A percentile compares a stretch with the other conserved stretches of the same genome.
phyloP scores from a whole-genome alignment of 768 basidiomycete genomes.

The Vishniacozyma victoriae region DNA sequence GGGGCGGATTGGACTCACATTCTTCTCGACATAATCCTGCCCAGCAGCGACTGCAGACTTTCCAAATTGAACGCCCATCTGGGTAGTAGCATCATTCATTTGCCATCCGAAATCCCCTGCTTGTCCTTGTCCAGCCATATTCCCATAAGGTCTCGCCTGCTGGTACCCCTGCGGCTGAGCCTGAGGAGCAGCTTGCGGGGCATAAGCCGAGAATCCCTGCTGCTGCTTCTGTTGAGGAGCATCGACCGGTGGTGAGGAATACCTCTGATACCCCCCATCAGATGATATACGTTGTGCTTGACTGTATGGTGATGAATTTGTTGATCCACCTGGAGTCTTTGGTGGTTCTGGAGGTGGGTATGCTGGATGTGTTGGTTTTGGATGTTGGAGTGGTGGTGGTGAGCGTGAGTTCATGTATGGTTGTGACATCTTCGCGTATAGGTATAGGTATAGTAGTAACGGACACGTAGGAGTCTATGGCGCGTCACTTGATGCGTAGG shows the following conservation, averaged over 20 bases:
- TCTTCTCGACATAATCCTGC: conserved; percentile 91
- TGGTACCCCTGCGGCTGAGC: conserved; percentile 17
- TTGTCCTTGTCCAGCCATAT: conserved; percentile 6
- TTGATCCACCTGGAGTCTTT: conserved; percentile 31
- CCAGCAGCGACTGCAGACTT: conserved; percentile 86
- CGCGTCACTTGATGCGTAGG: too few species aligned
- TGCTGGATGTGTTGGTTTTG: conserved; percentile 45
- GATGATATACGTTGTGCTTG: conserved; percentile 41
- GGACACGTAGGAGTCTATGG: too few species aligned
- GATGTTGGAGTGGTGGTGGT: conserved; percentile 46
- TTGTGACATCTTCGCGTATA: conserved; percentile 22
- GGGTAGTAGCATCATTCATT: conserved; percentile 85
- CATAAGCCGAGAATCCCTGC: conserved; percentile 21
- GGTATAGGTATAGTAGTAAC: too few species aligned
- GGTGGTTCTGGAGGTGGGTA: conserved; percentile 46
- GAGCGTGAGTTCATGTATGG: conserved; percentile 41
- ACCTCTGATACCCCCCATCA: conserved; percentile 36
- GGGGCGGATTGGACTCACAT: conserved; percentile 54
- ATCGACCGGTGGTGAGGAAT: conserved; percentile 38
- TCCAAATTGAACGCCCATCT: conserved; percentile 93
- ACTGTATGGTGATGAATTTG: conserved; percentile 42
- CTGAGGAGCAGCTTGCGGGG: conserved; percentile 14
- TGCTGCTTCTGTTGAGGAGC: conserved; percentile 2
- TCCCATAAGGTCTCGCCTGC: conserved; percentile 16
- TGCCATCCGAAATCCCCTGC: conserved; percentile 47